Evolutionary conservation across 2,329 filamentous ascomycete species (phyloP), one percentile per base, ranked within the genome.

Genomic region (Lachnellula occidentalis): DNA sequence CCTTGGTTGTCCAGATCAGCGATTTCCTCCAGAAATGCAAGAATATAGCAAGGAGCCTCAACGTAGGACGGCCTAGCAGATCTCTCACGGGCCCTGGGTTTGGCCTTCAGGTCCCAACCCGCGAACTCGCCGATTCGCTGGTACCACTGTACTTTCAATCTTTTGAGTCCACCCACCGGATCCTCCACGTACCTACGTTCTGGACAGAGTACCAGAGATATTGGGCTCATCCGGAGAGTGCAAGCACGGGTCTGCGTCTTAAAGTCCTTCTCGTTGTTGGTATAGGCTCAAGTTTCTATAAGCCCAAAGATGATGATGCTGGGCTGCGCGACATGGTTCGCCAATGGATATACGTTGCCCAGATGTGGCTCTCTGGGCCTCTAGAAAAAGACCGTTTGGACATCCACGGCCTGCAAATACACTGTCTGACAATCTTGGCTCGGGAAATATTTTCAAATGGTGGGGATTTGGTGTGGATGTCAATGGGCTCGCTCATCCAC

Each of bases 101-200:
- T 12, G 19, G 41, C 19, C 11, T 43, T 22, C 5, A 17, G 1
- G 5, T 11, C 5, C 41, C 41, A 21, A 22, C 41, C 1, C 41
- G 41, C 9, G 17, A 43, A 22, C 6, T 19, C 1, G 41, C 75
- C 1, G 76, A 81, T 53, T 37, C 60, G 12, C 71, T 77, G 64
- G 70, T 72, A 6, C 54, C 63, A 1, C 58, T 76, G 0, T 84
- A 83, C 64, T 74, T 81, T 43, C 64, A 66, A 2, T 75, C 68
- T 0, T 81, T 78, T 54, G 80, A 81, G 55, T 73, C 71, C 1
- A 71, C 72, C 0, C 74, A 80, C 50, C 74, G 78, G 3, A 76
- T 83, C 45, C 63, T 83, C 0, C 80, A 83, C 52, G 64, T 70
- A 4, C 78, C 79, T 0, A 75, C 72, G 0, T 84, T 83, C 56